Conservation (phyloP, 768 basidiomycete species). For the Mycena amicta region DNA sequence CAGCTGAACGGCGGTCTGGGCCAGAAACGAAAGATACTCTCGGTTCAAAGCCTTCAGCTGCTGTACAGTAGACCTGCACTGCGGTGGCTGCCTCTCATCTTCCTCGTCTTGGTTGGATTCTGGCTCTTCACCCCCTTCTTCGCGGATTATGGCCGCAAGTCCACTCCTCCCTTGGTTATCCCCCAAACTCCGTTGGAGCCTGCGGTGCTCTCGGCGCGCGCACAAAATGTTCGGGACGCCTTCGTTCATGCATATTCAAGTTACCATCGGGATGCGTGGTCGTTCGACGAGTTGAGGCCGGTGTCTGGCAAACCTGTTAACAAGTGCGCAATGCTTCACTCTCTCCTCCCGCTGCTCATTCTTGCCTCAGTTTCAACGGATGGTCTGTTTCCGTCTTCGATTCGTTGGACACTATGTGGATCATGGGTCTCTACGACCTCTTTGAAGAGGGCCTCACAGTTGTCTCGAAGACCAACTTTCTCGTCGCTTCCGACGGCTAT, state of each 20-base stretch:
- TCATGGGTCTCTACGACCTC: slow-evolving; percentile 75
- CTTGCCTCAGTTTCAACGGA: slow-evolving; percentile 42
- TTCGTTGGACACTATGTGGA: slow-evolving; percentile 77
- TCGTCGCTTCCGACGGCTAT: slow-evolving; percentile 27
- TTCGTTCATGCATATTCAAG: slow-evolving; percentile 61
- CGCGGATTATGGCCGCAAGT: neutral
- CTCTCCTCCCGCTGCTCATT: neutral
- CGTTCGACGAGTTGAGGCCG: slow-evolving; percentile 56
- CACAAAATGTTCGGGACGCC: slow-evolving; percentile 44
- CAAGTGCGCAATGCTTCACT: slow-evolving; percentile 44
- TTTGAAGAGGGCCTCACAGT: slow-evolving; percentile 60
- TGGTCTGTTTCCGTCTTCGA: slow-evolving; percentile 75
- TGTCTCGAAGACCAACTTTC: slow-evolving; percentile 52
- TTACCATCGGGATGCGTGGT: slow-evolving; percentile 51
- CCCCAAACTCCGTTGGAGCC: neutral
- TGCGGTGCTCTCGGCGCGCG: slow-evolving; percentile 9
- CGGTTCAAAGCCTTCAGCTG: slow-evolving; percentile 10
- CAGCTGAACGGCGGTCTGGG: slow-evolving; percentile 8
- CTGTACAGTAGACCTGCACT: slow-evolving; percentile 18
- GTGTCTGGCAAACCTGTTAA: slow-evolving; percentile 45
- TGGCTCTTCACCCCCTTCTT: slow-evolving; percentile 20
- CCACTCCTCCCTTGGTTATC: slow-evolving; percentile 1
- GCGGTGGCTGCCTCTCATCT: slow-evolving; percentile 17
- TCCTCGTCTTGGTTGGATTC: slow-evolving; percentile 9
- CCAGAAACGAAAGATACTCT: slow-evolving; percentile 10